Percentiles rank a stretch among this genome's conserved stretches.
phyloP scores from a whole-genome alignment of 2,329 filamentous ascomycete genomes.

The Biscogniauxia mediterranea region DNA sequence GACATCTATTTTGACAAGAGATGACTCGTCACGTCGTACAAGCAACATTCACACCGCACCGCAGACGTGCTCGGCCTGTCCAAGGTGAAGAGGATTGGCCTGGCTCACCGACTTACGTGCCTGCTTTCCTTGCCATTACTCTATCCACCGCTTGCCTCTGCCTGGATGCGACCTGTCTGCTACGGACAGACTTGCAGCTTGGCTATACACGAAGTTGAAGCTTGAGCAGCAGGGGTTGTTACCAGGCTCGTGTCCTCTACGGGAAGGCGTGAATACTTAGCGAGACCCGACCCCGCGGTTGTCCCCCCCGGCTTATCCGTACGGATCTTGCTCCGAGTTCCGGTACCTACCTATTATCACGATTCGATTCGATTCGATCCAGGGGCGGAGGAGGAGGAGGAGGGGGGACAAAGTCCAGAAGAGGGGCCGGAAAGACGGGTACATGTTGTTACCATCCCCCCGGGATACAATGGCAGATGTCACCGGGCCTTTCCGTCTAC shows the following conservation, averaged over 20 bases:
- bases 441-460: neutral
- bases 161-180: constrained; percentile 6
- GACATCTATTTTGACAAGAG: neutral
- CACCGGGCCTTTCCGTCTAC: constrained; percentile 13
- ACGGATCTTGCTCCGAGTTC: neutral
- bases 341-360: neutral
- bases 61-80: neutral
- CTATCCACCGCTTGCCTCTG: constrained; percentile 3
- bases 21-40: neutral
- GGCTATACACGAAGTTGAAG: neutral
- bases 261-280: too few relatives aligned
- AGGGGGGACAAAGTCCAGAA: neutral
- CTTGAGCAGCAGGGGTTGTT: too few relatives aligned
- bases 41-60: neutral
- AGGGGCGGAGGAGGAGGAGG: neutral
- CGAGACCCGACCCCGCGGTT: too few relatives aligned
- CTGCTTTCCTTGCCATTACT: constrained; percentile 3
- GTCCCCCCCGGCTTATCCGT: neutral
- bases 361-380: neutral
- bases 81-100: neutral
- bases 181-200: constrained; percentile 5
- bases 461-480: constrained; percentile 8
- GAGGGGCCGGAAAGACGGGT: neutral
- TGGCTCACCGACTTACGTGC: neutral
- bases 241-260: too few relatives aligned